phyloP scores from a whole-genome alignment of 352 stramenopile species.

The Globisporangium spinosum region DNA sequence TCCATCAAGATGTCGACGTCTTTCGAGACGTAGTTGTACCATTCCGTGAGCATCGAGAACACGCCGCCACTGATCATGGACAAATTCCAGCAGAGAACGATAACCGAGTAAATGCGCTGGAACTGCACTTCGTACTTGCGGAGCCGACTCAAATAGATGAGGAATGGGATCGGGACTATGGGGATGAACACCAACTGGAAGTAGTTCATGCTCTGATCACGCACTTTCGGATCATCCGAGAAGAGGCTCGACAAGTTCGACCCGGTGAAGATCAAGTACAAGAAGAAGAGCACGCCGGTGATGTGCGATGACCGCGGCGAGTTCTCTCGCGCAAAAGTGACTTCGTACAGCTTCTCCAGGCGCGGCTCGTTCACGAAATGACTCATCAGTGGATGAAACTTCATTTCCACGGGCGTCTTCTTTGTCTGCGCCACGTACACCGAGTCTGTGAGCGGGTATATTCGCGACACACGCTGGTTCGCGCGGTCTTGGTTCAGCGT shows the following conservation, averaged over 20 bases:
- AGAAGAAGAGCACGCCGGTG: slow-evolving; percentile 54
- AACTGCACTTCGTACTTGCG: slow-evolving; percentile 70
- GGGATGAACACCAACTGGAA: slow-evolving; percentile 67
- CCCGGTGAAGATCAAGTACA: slow-evolving; percentile 73
- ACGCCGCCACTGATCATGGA: slow-evolving; percentile 72
- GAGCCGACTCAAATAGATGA: slow-evolving; percentile 60
- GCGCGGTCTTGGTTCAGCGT: slow-evolving; percentile 55
- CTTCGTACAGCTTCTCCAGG: slow-evolving; percentile 76
- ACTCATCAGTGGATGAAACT: slow-evolving; percentile 72
- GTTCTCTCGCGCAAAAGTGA: slow-evolving; percentile 79
- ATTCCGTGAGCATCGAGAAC: slow-evolving; percentile 84
- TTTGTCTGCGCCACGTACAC: slow-evolving; percentile 64
- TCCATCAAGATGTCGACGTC: slow-evolving; percentile 67
- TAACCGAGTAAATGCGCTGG: slow-evolving; percentile 64
- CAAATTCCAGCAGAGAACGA: slow-evolving; percentile 68
- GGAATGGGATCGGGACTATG: slow-evolving; percentile 60
- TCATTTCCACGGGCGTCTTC: slow-evolving; percentile 75
- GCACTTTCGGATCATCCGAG: slow-evolving; percentile 48
- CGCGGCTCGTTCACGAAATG: slow-evolving; percentile 67
- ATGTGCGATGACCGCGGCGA: slow-evolving; percentile 62
- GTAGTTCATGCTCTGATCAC: slow-evolving; percentile 49
- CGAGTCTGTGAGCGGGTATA: slow-evolving; percentile 71
- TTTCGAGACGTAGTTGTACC: slow-evolving; percentile 69
- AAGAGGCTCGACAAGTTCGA: slow-evolving; percentile 71
- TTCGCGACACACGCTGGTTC: slow-evolving; percentile 66